Conservation (phyloP, 2,329 filamentous ascomycete genomes). For the Exophiala bonariae region DNA sequence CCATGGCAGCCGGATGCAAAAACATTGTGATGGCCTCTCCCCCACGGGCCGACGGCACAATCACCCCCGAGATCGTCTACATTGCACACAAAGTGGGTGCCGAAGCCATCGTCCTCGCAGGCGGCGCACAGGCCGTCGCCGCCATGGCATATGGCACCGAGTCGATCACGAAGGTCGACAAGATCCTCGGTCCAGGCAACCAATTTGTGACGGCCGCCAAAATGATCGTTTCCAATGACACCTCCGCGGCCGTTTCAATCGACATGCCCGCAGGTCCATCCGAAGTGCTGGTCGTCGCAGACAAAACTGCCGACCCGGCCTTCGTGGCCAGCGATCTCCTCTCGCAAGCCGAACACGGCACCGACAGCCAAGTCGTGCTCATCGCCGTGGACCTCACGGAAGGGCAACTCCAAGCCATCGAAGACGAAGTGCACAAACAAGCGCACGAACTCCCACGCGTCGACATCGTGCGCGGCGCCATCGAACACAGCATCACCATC, state of each 20-base stretch:
- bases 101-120: constrained; percentile 91
- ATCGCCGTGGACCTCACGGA: constrained; percentile 81
- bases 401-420: constrained; percentile 74
- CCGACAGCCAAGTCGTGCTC: constrained; percentile 91
- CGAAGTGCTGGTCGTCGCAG: constrained; percentile 93
- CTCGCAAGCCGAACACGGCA: constrained; percentile 93
- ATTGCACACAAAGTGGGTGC: constrained; percentile 95
- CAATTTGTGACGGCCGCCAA: constrained; percentile 98
- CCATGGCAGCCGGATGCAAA: constrained; percentile 94
- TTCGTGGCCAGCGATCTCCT: constrained; percentile 95
- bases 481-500: constrained; percentile 88
- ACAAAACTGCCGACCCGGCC: constrained; percentile 81
- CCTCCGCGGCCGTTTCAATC: constrained; percentile 89
- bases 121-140: constrained; percentile 91
- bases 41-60: constrained; percentile 80
- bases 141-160: constrained; percentile 98
- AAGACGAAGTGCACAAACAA: constrained; percentile 86
- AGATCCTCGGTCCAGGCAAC: constrained; percentile 96
- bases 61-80: constrained; percentile 97
- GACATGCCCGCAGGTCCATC: constrained; percentile 98
- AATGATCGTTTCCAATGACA: constrained; percentile 98
- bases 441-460: constrained; percentile 84
- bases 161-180: constrained; percentile 93
- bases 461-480: constrained; percentile 87
- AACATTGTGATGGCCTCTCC: constrained; percentile 93